Percentiles rank a stretch among this genome's conserved stretches.
Evolutionary conservation across 2,329 filamentous ascomycete genomes (phyloP).

Genomic region (Botrytis byssoidea): DNA sequence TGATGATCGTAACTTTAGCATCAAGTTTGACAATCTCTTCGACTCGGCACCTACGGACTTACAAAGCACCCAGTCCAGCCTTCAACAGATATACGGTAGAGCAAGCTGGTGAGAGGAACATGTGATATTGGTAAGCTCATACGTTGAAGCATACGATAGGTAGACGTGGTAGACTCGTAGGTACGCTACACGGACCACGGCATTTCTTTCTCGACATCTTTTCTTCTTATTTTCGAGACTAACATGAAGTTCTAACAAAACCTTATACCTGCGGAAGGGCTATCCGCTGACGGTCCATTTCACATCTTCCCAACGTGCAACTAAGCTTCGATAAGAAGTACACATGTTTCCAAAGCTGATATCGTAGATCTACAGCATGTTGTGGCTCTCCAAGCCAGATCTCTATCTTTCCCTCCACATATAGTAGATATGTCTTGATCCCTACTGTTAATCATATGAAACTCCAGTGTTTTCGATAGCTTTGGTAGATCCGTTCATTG

Average conservation of each 20-base stretch:
- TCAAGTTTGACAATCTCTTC: neutral
- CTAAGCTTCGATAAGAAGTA: neutral
- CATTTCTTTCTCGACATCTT: neutral
- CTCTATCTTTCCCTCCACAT: neutral
- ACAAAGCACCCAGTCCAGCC: neutral
- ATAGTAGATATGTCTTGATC: neutral
- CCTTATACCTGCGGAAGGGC: neutral
- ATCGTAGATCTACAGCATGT: neutral
- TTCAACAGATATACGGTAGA: neutral
- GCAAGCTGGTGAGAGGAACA: neutral
- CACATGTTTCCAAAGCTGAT: neutral
- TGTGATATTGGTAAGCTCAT: neutral
- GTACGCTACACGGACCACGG: neutral
- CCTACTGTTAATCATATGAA: neutral
- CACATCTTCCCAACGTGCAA: neutral
- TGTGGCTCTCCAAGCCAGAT: neutral
- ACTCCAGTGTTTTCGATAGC: neutral
- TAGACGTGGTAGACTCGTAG: neutral
- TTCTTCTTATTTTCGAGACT: neutral
- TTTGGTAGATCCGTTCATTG: neutral
- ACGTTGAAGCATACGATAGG: neutral
- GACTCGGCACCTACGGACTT: neutral
- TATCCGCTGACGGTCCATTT: neutral
- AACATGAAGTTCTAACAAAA: neutral
- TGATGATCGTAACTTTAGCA: neutral